phyloP scores from a whole-genome alignment of 306 rosid species.

The Citrullus mucosospermus region DNA sequence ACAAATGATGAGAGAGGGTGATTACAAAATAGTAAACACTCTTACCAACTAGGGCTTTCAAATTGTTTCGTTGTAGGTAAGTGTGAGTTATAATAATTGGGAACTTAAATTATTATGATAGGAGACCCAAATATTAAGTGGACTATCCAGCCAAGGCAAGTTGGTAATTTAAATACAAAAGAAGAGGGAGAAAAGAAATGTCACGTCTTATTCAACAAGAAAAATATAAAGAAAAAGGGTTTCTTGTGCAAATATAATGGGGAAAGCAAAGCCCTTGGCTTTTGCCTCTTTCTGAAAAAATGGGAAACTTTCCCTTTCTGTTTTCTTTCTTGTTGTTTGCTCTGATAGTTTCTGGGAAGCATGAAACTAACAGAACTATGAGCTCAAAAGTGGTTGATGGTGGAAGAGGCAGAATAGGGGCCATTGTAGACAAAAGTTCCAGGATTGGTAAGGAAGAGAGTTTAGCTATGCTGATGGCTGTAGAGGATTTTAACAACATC shows the following conservation, averaged over 20 bases:
- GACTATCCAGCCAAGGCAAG: no score
- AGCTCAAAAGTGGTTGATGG: background rate
- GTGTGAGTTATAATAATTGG: no score
- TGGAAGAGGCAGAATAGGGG: constrained; percentile 12
- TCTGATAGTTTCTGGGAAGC: background rate
- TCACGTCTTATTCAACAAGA: background rate
- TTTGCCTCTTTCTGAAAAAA: background rate
- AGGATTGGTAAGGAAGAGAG: constrained; percentile 32
- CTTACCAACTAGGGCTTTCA: no score
- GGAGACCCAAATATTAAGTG: no score
- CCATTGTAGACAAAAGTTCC: constrained; percentile 16
- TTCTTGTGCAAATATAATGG: background rate
- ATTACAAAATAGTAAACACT: no score
- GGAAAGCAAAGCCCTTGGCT: background rate
- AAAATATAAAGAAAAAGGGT: background rate
- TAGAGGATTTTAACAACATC: constrained; percentile 18
- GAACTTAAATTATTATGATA: no score
- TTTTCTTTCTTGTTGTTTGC: background rate
- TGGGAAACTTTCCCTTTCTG: background rate
- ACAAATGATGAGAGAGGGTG: no score
- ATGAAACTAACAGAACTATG: background rate
- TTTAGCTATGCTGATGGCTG: constrained; percentile 33
- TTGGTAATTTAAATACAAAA: background rate
- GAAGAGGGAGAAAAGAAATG: background rate
- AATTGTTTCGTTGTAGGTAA: no score